A percentile compares a stretch with the other conserved stretches of the same genome.
These are phyloP conservation scores for Populus euphratica DNA, from an alignment of 345 rosid genomes.

Conservation along the genomic window DNA sequence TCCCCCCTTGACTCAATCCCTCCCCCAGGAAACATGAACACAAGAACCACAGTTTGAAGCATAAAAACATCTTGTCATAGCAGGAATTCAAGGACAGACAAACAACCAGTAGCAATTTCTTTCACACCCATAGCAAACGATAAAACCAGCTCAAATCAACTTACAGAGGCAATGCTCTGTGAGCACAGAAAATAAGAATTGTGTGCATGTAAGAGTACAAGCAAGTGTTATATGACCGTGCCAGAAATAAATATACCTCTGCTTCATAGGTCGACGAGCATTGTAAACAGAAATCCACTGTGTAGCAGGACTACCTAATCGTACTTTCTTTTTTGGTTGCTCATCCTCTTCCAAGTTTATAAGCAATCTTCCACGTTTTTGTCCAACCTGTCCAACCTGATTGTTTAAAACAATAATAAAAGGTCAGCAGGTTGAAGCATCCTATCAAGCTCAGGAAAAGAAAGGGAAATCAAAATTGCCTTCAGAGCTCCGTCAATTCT, in stretches of 20 bases:
- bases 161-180: background rate
- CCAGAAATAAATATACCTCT: constrained; percentile 13
- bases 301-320: constrained; percentile 35
- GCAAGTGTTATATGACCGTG: background rate
- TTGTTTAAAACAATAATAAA: background rate
- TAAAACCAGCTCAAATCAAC: background rate
- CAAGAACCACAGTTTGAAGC: background rate
- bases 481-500: constrained; percentile 35
- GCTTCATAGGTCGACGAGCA: constrained; percentile 35
- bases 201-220: background rate
- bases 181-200: background rate
- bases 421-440: background rate
- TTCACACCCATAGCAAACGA: background rate
- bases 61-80: background rate
- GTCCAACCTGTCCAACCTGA: constrained; percentile 20
- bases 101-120: background rate
- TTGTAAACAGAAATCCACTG: constrained; percentile 36
- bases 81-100: background rate
- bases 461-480: constrained; percentile 9
- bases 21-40: background rate
- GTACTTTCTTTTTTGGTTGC: constrained; percentile 32
- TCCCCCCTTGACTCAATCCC: background rate
- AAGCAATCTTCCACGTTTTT: constrained; percentile 32
- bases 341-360: constrained; percentile 34
- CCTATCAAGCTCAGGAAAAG: background rate